Evolutionary conservation across 306 rosid genomes (phyloP).

Genomic region (Clitoria ternatea): DNA sequence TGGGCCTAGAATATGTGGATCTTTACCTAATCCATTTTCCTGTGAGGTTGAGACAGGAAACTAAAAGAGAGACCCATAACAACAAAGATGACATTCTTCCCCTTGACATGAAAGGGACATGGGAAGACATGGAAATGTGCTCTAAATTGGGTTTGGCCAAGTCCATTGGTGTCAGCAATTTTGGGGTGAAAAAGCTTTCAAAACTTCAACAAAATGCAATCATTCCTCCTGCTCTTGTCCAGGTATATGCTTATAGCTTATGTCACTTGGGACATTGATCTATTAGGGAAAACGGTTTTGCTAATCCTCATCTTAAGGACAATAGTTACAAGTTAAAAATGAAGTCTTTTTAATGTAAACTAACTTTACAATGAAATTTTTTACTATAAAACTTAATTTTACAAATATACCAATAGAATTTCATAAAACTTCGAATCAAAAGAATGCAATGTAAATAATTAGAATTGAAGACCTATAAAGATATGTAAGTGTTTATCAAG

Average conservation of each 20-base stretch:
- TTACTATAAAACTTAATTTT: no score
- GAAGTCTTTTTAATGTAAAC: no score
- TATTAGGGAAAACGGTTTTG: no score
- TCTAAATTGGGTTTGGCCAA: conserved; percentile 35
- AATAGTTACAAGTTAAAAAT: no score
- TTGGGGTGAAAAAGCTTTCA: conserved; percentile 27
- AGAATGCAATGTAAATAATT: no score
- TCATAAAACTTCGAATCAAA: no score
- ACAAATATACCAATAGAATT: no score
- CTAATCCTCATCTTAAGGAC: no score
- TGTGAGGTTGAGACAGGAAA: conserved; percentile 31
- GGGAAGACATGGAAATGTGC: conserved; percentile 43
- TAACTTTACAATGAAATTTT: no score
- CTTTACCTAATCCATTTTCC: conserved; percentile 42
- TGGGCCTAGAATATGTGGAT: conserved; percentile 49
- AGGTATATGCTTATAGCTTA: conserved; percentile 28
- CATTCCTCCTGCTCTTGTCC: conserved; percentile 38
- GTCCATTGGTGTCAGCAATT: conserved; percentile 43
- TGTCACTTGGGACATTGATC: not conserved
- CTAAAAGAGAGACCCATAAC: not conserved
- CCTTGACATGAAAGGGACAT: conserved; percentile 40
- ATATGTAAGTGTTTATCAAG: no score
- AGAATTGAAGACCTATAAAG: no score
- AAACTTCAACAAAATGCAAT: conserved; percentile 23
- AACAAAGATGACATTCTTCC: conserved; percentile 30